Conservation (phyloP, 2,329 filamentous ascomycete genomes). For the Xylariaceae sp. region DNA sequence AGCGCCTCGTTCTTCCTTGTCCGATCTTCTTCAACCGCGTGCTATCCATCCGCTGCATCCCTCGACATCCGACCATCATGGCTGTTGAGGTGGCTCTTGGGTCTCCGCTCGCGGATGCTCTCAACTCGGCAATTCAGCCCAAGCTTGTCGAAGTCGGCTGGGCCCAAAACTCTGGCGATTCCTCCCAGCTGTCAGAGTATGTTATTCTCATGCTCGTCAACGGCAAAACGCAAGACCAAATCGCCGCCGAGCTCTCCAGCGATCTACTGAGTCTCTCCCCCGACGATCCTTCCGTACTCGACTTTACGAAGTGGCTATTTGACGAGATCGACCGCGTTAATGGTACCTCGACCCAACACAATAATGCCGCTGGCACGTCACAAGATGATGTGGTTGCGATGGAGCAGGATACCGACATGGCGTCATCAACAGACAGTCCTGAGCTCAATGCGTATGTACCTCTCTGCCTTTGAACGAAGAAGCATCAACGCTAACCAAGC, state of each 20-base stretch:
- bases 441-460: conserved; percentile 56
- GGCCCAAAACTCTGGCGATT: conserved; percentile 67
- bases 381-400: conserved; percentile 26
- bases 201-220: conserved; percentile 97
- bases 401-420: conserved; percentile 71
- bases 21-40: not conserved
- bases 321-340: conserved; percentile 72
- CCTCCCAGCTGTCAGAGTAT: conserved; percentile 87
- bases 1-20: not conserved
- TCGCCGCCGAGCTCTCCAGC: conserved; percentile 79
- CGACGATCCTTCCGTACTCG: conserved; percentile 75
- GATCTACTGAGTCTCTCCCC: conserved; percentile 79
- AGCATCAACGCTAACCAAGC: conserved; percentile 34
- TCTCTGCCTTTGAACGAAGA: conserved; percentile 1
- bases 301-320: conserved; percentile 93
- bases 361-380: conserved; percentile 12
- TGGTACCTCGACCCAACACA: conserved; percentile 35
- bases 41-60: not conserved
- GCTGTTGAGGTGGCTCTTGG: conserved; percentile 71
- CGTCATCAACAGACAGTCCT: conserved; percentile 42
- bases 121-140: conserved; percentile 78
- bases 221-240: conserved; percentile 86
- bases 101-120: conserved; percentile 78
- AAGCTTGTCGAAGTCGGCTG: conserved; percentile 93
- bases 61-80: conserved; percentile 48